These are phyloP conservation scores for Schwanniomyces polymorphus DNA, from an alignment of 805 yeast genomes.

Conservation along the genomic window DNA sequence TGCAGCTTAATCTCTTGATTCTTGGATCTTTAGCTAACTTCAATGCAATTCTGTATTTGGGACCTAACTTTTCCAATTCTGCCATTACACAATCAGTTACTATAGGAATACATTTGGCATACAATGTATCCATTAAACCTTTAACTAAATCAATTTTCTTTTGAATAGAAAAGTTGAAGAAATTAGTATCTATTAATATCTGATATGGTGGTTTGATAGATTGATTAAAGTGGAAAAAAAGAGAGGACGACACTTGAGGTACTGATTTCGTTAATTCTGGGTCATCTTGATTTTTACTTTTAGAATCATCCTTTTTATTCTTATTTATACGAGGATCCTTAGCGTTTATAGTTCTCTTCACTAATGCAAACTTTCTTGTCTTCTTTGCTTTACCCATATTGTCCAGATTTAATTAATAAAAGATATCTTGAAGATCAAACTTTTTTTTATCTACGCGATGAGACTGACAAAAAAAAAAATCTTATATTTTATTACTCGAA, in stretches of 20 bases:
- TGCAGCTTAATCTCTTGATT: slow-evolving; percentile 79
- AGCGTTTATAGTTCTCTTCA: slow-evolving; percentile 75
- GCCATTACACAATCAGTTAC: slow-evolving; percentile 98
- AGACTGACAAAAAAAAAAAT: not conserved
- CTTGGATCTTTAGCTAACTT: slow-evolving; percentile 93
- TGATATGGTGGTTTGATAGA: slow-evolving; percentile 98
- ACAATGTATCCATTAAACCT: slow-evolving; percentile 94
- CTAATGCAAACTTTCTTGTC: slow-evolving; percentile 94
- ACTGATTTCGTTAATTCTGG: slow-evolving; percentile 56
- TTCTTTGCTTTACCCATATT: slow-evolving; percentile 95
- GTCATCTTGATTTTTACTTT: slow-evolving; percentile 49
- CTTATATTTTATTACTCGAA: not conserved
- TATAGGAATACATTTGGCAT: slow-evolving; percentile 93
- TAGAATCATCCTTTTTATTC: slow-evolving; percentile 36
- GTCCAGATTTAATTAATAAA: not conserved
- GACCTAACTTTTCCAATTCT: slow-evolving; percentile 94
- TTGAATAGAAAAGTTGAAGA: slow-evolving; percentile 93
- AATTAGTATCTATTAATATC: slow-evolving; percentile 93
- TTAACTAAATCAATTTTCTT: slow-evolving; percentile 92
- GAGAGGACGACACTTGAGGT: slow-evolving; percentile 94
- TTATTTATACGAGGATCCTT: slow-evolving; percentile 64
- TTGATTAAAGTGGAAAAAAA: slow-evolving; percentile 90
- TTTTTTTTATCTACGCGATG: slow-evolving; percentile 3
- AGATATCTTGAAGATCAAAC: not conserved
- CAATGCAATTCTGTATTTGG: slow-evolving; percentile 89